Evolutionary conservation across 129 eudicot genomes (phyloP), one percentile per base, ranked within the genome.

Genomic region (Ambrosia trifida): DNA sequence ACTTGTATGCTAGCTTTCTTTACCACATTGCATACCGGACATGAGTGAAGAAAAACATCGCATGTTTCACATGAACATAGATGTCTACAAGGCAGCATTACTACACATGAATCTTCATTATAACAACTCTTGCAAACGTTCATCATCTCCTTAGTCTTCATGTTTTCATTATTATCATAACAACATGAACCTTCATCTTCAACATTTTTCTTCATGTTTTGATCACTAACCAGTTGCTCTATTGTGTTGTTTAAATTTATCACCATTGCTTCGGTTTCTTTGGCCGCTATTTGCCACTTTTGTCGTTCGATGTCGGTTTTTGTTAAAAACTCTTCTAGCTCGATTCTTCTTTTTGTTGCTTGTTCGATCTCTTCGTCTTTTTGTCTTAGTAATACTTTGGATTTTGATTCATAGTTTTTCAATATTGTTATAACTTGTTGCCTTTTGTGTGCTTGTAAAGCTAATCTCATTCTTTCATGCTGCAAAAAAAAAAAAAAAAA

Each of bases 161-260:
- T n/a, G 20, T 44, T 4, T 33, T 24, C 62, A 14, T 7, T 32
- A 20, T 62, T 57, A 59, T 64, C 81, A 70, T 62, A 70, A 53
- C 97, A 94, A 35, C 96, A 85, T 12, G 97, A 94, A n/a, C 84
- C 96, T 43, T 90, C 88, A 64, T 94, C 98, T 19, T 85, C 93
- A 11, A 68, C 88, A 18, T 73, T 50, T 33, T 50, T 61, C 6
- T 66, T 69, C 53, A 33, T 28, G 12, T 53, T 78, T 20, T 40
- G 11, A 40, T 78, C 92, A 38, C 61, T 82, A 11, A 93, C 68
- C 17, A 89, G 65, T 61, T 85, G 80, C 33, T 87, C 85, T 9
- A 93, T 83, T 45, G 84, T 70, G 57, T 73, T 71, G 78, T 75
- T 85, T 43, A 94, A 66, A 47, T 85, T 69, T 3, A 63, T 72